Base-by-base conservation (phyloP, 768 basidiomycete species). In the Tricholoma furcatifolium region DNA sequence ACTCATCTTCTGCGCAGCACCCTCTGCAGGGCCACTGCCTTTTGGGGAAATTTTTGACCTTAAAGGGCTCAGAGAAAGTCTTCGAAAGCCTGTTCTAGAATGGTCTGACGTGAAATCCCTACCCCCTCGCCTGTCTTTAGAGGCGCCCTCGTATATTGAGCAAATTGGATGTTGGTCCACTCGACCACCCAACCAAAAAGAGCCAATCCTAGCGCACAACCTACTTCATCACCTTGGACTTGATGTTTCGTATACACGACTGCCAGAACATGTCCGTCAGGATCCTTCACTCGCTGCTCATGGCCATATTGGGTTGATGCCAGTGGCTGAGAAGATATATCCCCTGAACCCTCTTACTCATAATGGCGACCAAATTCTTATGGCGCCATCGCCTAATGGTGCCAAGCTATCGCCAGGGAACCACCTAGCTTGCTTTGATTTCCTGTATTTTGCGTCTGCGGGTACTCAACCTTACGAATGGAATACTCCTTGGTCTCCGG, bases 31-130 rank as follows among this genome's bases (percentile, higher is more conserved):
- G 18, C 59, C 69, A 8, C 46, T 73, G 6, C 61, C 64, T 11
- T 79, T 81, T 51, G 70, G 74, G 30, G 71, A 75, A 21, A 63
- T 81, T 2, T 79, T 77, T 54, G 72, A 80, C 56, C 47, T 78
- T n/a, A 63, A 70, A 1, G 57, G 63, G 3, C 65, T 80, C 14
- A 68, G 71, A 32, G 50, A 64, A 39, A 57, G 57, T n/a, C 61
- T 80, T 11, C 66, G 66, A 23, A 63, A 59, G 27, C 74, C 76
- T 2, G 54, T 81, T 40, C 61, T 81, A 7, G 77, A 82, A 65
- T 81, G 80, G 79, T 65, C 66, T 23, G 73, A 79, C 45, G 67
- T 80, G 11, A 81, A 81, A 59, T 59, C 62, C 31, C 43, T 68
- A 4, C 56, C 68, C n/a, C 53, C 61, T 39, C 51, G 50, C 30